Conservation (phyloP, 352 stramenopile genomes). For the Globisporangium orthogonon region DNA sequence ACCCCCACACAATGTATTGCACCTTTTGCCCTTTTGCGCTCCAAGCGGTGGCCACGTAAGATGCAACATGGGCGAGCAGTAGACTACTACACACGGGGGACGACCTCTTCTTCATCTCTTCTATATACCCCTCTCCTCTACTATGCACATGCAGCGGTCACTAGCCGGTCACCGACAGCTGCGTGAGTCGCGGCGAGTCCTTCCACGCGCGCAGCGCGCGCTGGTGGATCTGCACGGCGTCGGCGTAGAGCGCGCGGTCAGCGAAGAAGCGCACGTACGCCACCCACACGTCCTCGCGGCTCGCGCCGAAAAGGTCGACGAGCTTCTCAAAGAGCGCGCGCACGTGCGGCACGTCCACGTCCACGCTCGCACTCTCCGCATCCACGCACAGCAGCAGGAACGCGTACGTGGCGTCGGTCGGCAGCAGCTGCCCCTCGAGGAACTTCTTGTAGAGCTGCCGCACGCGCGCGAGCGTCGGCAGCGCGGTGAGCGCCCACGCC, state of each 20-base stretch:
- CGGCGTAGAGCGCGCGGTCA: slow-evolving; percentile 26
- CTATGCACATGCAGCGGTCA: not conserved
- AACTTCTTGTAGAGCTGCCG: slow-evolving; percentile 64
- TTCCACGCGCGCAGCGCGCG: slow-evolving; percentile 63
- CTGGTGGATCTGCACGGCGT: slow-evolving; percentile 66
- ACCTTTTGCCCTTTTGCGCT: no score
- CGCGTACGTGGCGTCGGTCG: slow-evolving; percentile 42
- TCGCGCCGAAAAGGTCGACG: slow-evolving; percentile 63
- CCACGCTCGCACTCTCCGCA: slow-evolving; percentile 45
- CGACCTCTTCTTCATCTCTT: not conserved
- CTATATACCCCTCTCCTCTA: not conserved
- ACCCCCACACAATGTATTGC: no score
- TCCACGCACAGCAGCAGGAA: slow-evolving; percentile 70
- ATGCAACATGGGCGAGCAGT: no score
- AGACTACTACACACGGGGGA: no score
- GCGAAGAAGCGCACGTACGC: slow-evolving; percentile 66
- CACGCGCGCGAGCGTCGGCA: slow-evolving; percentile 26
- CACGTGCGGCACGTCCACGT: slow-evolving; percentile 34
- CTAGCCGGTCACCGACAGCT: slow-evolving; percentile 30
- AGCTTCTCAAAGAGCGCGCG: slow-evolving; percentile 77
- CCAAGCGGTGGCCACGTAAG: no score
- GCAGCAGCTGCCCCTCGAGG: slow-evolving; percentile 62
- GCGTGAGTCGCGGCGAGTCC: slow-evolving; percentile 41
- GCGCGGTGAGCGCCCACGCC: slow-evolving; percentile 37
- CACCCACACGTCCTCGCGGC: slow-evolving; percentile 62